Conservation (phyloP, 2,329 filamentous ascomycete species). For the Stagonosporopsis cucurbitacearum region DNA sequence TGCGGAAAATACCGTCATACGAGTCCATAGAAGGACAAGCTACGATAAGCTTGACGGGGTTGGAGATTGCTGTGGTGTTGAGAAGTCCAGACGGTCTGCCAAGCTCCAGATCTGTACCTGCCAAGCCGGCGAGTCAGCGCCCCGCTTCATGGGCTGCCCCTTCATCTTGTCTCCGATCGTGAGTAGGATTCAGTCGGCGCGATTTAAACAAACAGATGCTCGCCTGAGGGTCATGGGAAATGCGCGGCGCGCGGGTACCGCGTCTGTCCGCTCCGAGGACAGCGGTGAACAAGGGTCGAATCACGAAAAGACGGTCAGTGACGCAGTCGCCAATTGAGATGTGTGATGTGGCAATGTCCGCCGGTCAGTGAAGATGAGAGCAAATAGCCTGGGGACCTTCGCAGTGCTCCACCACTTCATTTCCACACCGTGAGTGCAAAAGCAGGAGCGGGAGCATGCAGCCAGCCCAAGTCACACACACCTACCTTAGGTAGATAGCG, state of each 20-base stretch:
- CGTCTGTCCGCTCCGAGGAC: not conserved
- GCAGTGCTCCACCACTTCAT: not conserved
- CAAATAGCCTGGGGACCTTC: not conserved
- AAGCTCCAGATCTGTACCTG: not conserved
- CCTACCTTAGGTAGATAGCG: too few species aligned
- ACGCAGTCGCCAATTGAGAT: not conserved
- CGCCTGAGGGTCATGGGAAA: not conserved
- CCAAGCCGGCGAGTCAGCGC: constrained; percentile 14
- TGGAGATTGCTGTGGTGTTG: constrained; percentile 10
- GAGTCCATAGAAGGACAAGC: not conserved
- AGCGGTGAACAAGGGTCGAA: not conserved
- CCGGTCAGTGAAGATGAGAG: not conserved
- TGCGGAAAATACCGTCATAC: not conserved
- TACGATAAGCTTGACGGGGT: constrained; percentile 5
- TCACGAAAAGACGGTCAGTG: not conserved
- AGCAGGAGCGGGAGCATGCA: not conserved
- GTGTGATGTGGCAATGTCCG: too few species aligned
- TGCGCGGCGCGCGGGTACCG: not conserved
- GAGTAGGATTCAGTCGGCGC: not conserved
- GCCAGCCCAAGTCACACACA: not conserved
- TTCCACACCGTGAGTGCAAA: not conserved
- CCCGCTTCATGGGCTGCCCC: constrained; percentile 2
- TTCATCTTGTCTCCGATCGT: constrained; percentile 4
- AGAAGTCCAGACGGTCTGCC: not conserved
- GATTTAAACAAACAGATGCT: not conserved